These are phyloP conservation scores for Gossypium sturtianum DNA, from an alignment of 345 rosid species.

Conservation along the genomic window DNA sequence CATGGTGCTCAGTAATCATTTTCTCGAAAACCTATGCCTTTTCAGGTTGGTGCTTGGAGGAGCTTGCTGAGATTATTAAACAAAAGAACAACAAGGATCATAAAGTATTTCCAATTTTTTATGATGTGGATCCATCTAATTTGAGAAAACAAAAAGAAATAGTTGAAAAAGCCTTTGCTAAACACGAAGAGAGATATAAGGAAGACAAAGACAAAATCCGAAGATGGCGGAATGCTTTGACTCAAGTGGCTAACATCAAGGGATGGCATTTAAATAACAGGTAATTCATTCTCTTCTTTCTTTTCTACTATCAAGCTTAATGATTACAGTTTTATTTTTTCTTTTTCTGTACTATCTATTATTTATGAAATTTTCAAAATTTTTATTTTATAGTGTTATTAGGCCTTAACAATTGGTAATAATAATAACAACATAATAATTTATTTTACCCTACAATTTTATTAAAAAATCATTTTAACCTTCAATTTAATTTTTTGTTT, in stretches of 20 bases:
- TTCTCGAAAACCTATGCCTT: background rate
- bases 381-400: too few relatives aligned
- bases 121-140: slow-evolving; percentile 16
- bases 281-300: background rate
- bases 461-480: too few relatives aligned
- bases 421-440: too few relatives aligned
- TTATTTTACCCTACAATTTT: too few relatives aligned
- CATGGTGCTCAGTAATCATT: slow-evolving; percentile 4
- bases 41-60: slow-evolving; percentile 12
- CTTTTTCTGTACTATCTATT: background rate
- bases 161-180: slow-evolving; percentile 7
- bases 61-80: background rate
- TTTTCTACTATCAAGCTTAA: background rate
- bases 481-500: too few relatives aligned
- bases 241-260: slow-evolving; percentile 3
- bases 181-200: slow-evolving; percentile 4
- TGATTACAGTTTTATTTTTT: background rate
- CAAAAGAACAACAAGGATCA: slow-evolving; percentile 7
- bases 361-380: too few relatives aligned
- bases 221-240: slow-evolving; percentile 10
- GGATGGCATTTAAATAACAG: slow-evolving; percentile 11
- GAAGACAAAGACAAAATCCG: background rate
- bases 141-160: slow-evolving; percentile 5
- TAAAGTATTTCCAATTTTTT: slow-evolving; percentile 23
- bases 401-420: too few relatives aligned